These are phyloP conservation scores for Thraustochytrium striatum DNA, from an alignment of 352 stramenopile species.

Conservation along the genomic window DNA sequence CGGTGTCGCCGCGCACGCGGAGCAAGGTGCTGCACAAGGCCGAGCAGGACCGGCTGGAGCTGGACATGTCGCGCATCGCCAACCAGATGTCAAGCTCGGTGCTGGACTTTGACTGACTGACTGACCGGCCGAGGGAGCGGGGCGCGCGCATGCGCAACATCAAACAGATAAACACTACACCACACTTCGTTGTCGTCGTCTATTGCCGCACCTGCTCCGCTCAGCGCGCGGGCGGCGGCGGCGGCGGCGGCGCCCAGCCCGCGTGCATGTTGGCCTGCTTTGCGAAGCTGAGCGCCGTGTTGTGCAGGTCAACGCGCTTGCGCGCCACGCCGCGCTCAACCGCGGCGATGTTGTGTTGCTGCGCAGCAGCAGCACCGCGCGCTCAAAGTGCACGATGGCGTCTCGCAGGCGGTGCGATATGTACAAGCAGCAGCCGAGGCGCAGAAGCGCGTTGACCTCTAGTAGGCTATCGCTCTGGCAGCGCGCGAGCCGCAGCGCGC, in stretches of 20 bases:
- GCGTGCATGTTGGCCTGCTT: constrained; percentile 37
- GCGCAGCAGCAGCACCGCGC: constrained; percentile 21
- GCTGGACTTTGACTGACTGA: constrained; percentile 41
- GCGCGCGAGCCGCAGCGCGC: background rate
- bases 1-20: no score
- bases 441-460: constrained; percentile 26
- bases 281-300: constrained; percentile 25
- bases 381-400: constrained; percentile 29
- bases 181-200: background rate
- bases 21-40: no score
- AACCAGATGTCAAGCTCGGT: constrained; percentile 42
- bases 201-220: background rate
- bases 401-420: constrained; percentile 11
- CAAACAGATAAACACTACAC: background rate
- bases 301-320: constrained; percentile 21
- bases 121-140: background rate
- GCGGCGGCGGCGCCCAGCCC: background rate
- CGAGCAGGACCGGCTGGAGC: constrained; percentile 26
- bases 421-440: constrained; percentile 15
- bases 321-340: background rate
- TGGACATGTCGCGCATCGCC: constrained; percentile 38
- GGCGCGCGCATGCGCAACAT: background rate
- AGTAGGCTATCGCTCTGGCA: constrained; percentile 3
- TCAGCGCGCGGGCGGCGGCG: no score
- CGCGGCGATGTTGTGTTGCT: constrained; percentile 1